Evolutionary conservation across 73 alveolate genomes (phyloP).

Genomic region (Paramecium sonneborni): DNA sequence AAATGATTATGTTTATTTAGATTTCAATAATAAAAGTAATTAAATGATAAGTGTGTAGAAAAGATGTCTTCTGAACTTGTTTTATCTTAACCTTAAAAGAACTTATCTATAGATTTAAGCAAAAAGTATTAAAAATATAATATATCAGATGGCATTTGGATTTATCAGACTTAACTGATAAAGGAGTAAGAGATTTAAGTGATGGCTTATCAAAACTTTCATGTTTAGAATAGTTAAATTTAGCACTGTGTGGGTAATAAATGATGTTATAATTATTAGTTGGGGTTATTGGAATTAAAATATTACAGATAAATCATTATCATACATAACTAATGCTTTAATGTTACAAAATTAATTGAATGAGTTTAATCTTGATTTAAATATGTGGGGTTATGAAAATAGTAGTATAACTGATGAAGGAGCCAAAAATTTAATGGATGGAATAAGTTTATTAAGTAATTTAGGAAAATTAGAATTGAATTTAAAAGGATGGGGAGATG

Average conservation of each 20-base stretch:
- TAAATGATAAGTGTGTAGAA: constrained; percentile 26
- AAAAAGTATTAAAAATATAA: neutral
- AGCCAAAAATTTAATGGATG: constrained; percentile 6
- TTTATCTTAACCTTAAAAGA: neutral
- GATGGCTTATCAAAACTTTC: neutral
- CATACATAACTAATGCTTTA: neutral
- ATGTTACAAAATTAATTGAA: neutral
- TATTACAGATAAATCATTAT: constrained; percentile 11
- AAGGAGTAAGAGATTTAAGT: neutral
- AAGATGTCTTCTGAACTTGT: constrained; percentile 9
- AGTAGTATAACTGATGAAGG: constrained; percentile 41
- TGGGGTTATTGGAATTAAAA: constrained; percentile 56
- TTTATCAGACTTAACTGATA: constrained; percentile 1
- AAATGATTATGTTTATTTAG: neutral
- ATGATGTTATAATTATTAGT: neutral
- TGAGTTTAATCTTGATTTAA: constrained; percentile 15
- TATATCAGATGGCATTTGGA: constrained; percentile 31
- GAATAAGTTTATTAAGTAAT: neutral
- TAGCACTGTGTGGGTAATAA: constrained; percentile 13
- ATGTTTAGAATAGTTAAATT: neutral
- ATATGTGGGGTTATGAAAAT: constrained; percentile 56
- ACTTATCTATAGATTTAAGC: neutral
- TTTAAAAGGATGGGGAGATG: constrained; percentile 56
- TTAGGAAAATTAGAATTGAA: constrained; percentile 47
- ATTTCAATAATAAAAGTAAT: neutral